phyloP scores from a whole-genome alignment of 1,284 basidiomycete genomes.

The Athelia psychrophila region DNA sequence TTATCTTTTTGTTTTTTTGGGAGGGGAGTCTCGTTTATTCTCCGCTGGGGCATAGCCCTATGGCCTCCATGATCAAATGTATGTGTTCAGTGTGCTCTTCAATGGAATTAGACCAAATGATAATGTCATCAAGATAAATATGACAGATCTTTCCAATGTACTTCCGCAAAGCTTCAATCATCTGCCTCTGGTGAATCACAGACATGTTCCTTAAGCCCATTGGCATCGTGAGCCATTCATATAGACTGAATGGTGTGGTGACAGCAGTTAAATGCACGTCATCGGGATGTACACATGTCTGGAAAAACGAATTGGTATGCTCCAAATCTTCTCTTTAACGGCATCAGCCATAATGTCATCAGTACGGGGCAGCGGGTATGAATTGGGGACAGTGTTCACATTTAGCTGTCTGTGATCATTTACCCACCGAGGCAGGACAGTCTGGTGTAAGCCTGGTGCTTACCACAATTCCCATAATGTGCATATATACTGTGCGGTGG shows the following conservation, averaged over 20 bases:
- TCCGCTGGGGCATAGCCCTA: too few relatives aligned
- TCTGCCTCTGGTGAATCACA: neutral
- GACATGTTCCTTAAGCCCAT: neutral
- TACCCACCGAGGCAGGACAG: neutral
- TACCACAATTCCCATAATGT: too few relatives aligned
- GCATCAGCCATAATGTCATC: neutral
- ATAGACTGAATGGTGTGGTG: neutral
- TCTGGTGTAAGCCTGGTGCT: too few relatives aligned
- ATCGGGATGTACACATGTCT: neutral
- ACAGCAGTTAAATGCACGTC: neutral
- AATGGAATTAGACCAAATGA: neutral
- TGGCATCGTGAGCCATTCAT: neutral
- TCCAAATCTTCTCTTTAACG: neutral
- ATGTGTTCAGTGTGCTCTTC: neutral
- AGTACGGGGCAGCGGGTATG: neutral
- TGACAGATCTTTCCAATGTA: neutral
- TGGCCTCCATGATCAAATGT: neutral
- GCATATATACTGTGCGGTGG: too few relatives aligned
- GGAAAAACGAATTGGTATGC: neutral
- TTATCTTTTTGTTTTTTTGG: too few relatives aligned
- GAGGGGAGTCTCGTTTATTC: too few relatives aligned
- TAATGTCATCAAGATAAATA: neutral
- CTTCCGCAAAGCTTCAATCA: neutral
- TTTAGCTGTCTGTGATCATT: neutral
- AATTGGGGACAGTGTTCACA: neutral